A percentile compares a stretch with the other conserved stretches of the same genome.
phyloP scores from a whole-genome alignment of 2,329 filamentous ascomycete genomes.

The Thielaviopsis ethacetica region DNA sequence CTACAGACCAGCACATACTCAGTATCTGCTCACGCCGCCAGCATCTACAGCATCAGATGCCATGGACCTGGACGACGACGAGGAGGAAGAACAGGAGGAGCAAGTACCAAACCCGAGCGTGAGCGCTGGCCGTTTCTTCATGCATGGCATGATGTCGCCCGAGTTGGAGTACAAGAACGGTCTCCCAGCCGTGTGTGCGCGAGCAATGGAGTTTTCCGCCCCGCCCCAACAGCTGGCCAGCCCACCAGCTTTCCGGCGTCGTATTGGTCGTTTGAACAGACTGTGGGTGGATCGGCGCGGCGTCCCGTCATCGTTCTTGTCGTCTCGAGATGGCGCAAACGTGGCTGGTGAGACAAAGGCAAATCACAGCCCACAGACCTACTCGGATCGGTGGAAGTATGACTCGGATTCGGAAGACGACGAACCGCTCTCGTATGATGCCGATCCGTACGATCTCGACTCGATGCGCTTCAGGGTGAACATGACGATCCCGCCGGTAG shows the following conservation, averaged over 20 bases:
- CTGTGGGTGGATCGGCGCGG: slow-evolving; percentile 78
- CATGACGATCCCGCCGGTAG: slow-evolving; percentile 7
- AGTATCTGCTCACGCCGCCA: slow-evolving; percentile 52
- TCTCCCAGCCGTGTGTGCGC: slow-evolving; percentile 23
- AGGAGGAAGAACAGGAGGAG: slow-evolving; percentile 1
- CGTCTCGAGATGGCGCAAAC: slow-evolving; percentile 27
- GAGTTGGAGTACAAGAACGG: slow-evolving; percentile 32
- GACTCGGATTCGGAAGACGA: slow-evolving; percentile 74
- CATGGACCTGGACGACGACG: slow-evolving; percentile 38
- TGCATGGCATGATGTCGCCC: slow-evolving; percentile 15
- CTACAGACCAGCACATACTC: slow-evolving; percentile 57
- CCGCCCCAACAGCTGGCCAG: slow-evolving; percentile 1
- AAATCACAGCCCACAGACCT: slow-evolving; percentile 16
- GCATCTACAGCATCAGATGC: slow-evolving; percentile 37
- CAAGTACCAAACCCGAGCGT: neutral
- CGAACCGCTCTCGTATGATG: slow-evolving; percentile 54
- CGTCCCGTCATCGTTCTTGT: slow-evolving; percentile 37
- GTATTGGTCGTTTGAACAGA: slow-evolving; percentile 69
- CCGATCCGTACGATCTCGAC: slow-evolving; percentile 52
- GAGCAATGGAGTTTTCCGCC: slow-evolving; percentile 15
- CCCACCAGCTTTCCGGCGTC: slow-evolving; percentile 60
- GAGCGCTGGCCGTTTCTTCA: neutral
- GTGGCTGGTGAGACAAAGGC: slow-evolving; percentile 13
- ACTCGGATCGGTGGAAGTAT: slow-evolving; percentile 65
- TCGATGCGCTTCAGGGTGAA: slow-evolving; percentile 39